Percentiles rank a stretch among this genome's conserved stretches.
phyloP scores from a whole-genome alignment of 768 basidiomycete species.

The Russula olivacea region DNA sequence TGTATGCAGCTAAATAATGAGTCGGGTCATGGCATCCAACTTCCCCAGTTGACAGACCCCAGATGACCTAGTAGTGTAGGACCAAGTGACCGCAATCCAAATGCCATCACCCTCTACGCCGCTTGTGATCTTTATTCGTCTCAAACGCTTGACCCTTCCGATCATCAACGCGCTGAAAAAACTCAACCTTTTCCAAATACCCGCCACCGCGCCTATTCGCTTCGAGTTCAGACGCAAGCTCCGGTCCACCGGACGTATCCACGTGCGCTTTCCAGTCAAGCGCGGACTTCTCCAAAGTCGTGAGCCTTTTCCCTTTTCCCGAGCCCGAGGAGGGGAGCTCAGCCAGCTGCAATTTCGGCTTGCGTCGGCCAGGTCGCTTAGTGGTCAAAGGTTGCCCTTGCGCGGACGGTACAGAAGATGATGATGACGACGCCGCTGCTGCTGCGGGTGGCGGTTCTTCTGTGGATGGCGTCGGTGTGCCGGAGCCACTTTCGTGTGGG shows the following conservation, averaged over 20 bases:
- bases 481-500: conserved; percentile 15
- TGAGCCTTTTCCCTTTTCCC: conserved; percentile 66
- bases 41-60: too few relatives aligned
- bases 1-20: too few relatives aligned
- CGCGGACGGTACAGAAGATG: conserved; percentile 5
- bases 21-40: too few relatives aligned
- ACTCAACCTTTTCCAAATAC: conserved; percentile 81
- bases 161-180: conserved; percentile 68
- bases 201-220: conserved; percentile 69
- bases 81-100: too few relatives aligned
- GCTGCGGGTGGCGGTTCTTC: conserved; percentile 16
- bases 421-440: not conserved
- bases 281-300: conserved; percentile 79
- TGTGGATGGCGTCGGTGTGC: conserved; percentile 1
- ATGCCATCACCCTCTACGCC: conserved; percentile 28
- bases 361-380: conserved; percentile 60
- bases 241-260: conserved; percentile 35
- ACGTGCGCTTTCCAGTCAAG: conserved; percentile 81
- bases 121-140: conserved; percentile 49
- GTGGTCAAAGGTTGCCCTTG: conserved; percentile 4
- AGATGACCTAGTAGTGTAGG: too few relatives aligned
- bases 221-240: conserved; percentile 64
- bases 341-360: conserved; percentile 52
- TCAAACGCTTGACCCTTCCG: conserved; percentile 63
- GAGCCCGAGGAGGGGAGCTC: conserved; percentile 43